These are phyloP conservation scores for Earliella scabrosa DNA, from an alignment of 1,284 basidiomycete species.

Conservation along the genomic window DNA sequence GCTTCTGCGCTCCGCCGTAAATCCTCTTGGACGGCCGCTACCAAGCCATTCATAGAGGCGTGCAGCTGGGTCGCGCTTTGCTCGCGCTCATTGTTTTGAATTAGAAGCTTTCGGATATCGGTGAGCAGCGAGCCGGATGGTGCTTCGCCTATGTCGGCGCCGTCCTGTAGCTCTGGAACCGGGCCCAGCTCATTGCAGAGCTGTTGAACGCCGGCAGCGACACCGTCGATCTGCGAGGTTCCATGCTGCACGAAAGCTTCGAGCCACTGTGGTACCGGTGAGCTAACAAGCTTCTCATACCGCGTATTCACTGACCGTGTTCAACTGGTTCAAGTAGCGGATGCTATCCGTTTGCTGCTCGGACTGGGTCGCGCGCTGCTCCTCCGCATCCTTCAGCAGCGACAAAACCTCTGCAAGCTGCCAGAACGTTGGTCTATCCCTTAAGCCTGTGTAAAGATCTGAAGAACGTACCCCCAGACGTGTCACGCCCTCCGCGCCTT, in stretches of 20 bases:
- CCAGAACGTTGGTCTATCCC: neutral
- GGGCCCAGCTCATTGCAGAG: slow-evolving; percentile 58
- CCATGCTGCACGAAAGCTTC: slow-evolving; percentile 80
- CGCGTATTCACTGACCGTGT: slow-evolving; percentile 59
- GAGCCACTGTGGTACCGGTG: slow-evolving; percentile 63
- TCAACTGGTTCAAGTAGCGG: slow-evolving; percentile 76
- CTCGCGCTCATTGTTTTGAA: slow-evolving; percentile 45
- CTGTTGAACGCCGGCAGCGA: slow-evolving; percentile 63
- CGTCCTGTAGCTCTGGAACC: slow-evolving; percentile 24
- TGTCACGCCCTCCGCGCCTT: neutral
- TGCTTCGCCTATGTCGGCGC: slow-evolving; percentile 2
- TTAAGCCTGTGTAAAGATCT: too few relatives aligned
- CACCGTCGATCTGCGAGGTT: slow-evolving; percentile 67
- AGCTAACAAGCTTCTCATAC: too few relatives aligned
- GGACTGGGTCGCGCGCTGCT: slow-evolving; percentile 49
- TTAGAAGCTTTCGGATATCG: slow-evolving; percentile 49
- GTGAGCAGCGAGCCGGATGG: slow-evolving; percentile 35
- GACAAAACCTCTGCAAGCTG: slow-evolving; percentile 49
- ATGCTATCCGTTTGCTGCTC: slow-evolving; percentile 73
- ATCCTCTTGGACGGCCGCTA: slow-evolving; percentile 46
- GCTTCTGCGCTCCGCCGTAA: slow-evolving; percentile 41
- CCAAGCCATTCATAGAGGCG: slow-evolving; percentile 50
- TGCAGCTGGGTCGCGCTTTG: slow-evolving; percentile 47
- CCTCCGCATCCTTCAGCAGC: slow-evolving; percentile 49
- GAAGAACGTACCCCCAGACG: neutral